Percentiles rank a stretch among this genome's conserved stretches.
These are phyloP conservation scores for Metarhizium album DNA, from an alignment of 2,329 filamentous ascomycete genomes.

Conservation along the genomic window DNA sequence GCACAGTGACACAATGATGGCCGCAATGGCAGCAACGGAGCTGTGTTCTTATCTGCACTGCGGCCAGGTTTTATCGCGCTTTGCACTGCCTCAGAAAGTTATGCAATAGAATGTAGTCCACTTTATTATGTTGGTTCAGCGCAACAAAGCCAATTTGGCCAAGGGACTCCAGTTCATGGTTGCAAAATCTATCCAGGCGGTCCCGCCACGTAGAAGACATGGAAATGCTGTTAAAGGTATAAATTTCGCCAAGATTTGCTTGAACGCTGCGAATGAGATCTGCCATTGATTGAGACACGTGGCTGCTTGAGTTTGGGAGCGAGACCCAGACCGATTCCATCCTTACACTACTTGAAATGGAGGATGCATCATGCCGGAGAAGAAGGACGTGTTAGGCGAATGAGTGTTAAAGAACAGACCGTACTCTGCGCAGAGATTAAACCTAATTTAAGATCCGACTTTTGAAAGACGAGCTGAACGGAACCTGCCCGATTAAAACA, in stretches of 20 bases:
- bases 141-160: conserved; percentile 15
- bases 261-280: conserved; percentile 33
- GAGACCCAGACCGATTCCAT: conserved; percentile 13
- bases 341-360: neutral
- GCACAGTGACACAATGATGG: conserved; percentile 30
- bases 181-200: conserved; percentile 30
- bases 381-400: no score
- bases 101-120: conserved; percentile 39
- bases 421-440: no score
- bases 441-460: no score
- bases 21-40: conserved; percentile 34
- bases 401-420: no score
- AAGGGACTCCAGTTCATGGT: conserved; percentile 25
- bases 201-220: conserved; percentile 30
- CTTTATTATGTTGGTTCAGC: conserved; percentile 30
- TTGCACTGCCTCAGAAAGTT: conserved; percentile 30
- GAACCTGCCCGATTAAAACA: no score
- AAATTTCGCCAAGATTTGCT: conserved; percentile 35
- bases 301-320: conserved; percentile 4
- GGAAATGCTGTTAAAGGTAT: conserved; percentile 36
- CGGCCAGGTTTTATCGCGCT: conserved; percentile 29
- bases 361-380: no score
- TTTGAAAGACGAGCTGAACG: no score
- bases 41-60: conserved; percentile 24
- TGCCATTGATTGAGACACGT: conserved; percentile 21